phyloP scores from a whole-genome alignment of 176 grass and related monocot genomes.

The Musa schizocarpa region DNA sequence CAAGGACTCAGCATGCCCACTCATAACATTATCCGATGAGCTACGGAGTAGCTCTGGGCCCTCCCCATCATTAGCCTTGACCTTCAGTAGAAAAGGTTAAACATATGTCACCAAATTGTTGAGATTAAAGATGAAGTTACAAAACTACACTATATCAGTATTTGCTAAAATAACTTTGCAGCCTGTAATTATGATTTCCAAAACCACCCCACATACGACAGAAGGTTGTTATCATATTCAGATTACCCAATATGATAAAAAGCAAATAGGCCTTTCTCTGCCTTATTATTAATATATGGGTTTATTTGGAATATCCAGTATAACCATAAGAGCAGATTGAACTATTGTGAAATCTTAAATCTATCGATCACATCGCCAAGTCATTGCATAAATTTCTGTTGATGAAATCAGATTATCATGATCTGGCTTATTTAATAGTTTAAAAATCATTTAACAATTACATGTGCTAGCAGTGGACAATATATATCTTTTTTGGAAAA shows the following conservation, averaged over 20 bases:
- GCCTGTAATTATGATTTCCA: background rate
- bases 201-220: background rate
- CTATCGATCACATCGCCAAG: background rate
- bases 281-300: too few species aligned
- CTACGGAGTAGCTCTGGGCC: slow-evolving; percentile 88
- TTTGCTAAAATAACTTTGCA: background rate
- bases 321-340: background rate
- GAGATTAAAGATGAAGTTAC: background rate
- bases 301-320: background rate
- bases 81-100: slow-evolving; percentile 37
- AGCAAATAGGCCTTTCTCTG: too few species aligned
- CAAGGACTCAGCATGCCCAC: slow-evolving; percentile 87
- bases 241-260: too few species aligned
- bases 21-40: slow-evolving; percentile 51
- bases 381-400: background rate
- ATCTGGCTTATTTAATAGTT: background rate
- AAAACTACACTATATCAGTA: background rate
- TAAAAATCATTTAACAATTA: background rate
- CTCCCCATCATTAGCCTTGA: slow-evolving; percentile 91
- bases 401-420: background rate
- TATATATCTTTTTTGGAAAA: too few species aligned
- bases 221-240: too few species aligned
- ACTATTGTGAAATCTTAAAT: background rate
- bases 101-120: background rate
- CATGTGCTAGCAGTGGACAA: too few species aligned